Base-by-base conservation (phyloP, 106 monocot genomes). In the Dendrobium chrysotoxum region DNA sequence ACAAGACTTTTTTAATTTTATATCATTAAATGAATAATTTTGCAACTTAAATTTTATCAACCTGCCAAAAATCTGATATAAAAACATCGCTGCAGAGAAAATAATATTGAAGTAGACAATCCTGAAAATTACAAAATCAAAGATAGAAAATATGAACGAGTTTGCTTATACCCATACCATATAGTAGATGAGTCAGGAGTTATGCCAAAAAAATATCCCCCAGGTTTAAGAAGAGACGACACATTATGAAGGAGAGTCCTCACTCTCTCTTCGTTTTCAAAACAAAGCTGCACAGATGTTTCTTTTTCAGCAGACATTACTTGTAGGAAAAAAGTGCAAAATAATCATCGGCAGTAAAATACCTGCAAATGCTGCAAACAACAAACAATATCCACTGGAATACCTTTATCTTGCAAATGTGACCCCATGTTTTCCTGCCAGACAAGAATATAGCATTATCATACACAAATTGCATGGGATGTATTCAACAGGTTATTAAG, bases 141-240 rank as follows among this genome's bases (percentile, higher is more conserved):
- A 35, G 35, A 31, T 35, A 70, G 4, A 74, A 40, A 76, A 47
- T 26, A 26, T 12, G 17, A 76, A 76, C n/a, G 3, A 39, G 6
- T 44, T 75, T 35, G 20, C 44, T 44, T 72, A 47, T 76, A 78
- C 18, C 45, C 87, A 80, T 89, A 99, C 99, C 99, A 99, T 83
- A 99, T 93, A 53, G 90, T 99, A 70, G 99, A 99, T 68, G 99
- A 95, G 83, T 99, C 93, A 57, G 92, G 91, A 88, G 90, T 93
- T 79, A 99, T 87, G 55, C 95, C 95, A 68, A 99, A 90, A 81
- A 99, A 99, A 77, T 91, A 99, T 77, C 99, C 99, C 21, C 95
- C 95, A 1, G 95, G 99, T 86, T 88, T 99, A 53, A 99, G 90
- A 80, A 99, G 50, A 79, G 81, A 81, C 2, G 99, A 86, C 38